phyloP scores from a whole-genome alignment of 164 flowering plant species.

The Umbilicus rupestris region DNA sequence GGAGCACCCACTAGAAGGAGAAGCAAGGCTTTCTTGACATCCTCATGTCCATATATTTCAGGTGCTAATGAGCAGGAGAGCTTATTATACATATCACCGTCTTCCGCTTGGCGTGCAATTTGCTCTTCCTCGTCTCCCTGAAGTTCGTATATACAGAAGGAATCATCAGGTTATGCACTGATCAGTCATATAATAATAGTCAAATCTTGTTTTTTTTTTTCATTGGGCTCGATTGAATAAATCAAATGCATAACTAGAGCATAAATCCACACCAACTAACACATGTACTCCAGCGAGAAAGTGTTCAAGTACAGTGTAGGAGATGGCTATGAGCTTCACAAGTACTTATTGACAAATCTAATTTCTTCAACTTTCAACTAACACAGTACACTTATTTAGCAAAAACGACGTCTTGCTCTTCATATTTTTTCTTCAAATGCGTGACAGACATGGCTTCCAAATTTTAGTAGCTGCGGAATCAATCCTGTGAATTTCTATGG shows the following conservation, averaged over 20 bases:
- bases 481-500: neutral
- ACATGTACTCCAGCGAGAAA: neutral
- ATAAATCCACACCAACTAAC: neutral
- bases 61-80: constrained; percentile 87
- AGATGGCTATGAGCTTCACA: neutral
- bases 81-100: constrained; percentile 91
- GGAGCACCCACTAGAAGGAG: constrained; percentile 99
- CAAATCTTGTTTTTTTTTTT: neutral
- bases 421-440: constrained; percentile 96
- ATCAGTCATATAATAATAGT: neutral
- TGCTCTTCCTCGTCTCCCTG: constrained; percentile 81
- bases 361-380: no score
- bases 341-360: neutral
- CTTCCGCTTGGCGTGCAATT: constrained; percentile 74
- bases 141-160: constrained; percentile 59
- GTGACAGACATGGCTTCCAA: constrained; percentile 87
- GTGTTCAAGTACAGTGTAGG: neutral
- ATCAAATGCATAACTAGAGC: neutral
- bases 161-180: neutral
- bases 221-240: neutral
- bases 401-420: constrained; percentile 58
- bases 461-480: neutral
- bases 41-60: constrained; percentile 98
- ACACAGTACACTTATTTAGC: neutral
- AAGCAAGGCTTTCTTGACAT: constrained; percentile 92